Evolutionary conservation across 371 early-diverging fungal genomes (phyloP).

Genomic region (Gilbertella persicaria): DNA sequence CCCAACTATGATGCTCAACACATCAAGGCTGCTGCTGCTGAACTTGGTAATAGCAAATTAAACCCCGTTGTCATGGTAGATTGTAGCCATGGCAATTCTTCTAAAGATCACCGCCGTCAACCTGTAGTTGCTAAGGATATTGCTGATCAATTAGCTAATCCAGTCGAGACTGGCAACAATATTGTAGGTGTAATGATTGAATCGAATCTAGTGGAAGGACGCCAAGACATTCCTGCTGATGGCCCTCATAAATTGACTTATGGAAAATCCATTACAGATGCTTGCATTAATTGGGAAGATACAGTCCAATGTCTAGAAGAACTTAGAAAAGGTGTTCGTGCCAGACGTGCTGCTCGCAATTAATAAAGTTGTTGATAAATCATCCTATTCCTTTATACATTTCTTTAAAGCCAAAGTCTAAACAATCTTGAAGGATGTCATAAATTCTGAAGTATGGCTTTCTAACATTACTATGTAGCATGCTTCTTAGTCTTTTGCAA

Average conservation of each 20-base stretch:
- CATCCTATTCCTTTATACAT: too few species aligned
- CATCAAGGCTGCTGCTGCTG: constrained; percentile 56
- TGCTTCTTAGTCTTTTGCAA: too few species aligned
- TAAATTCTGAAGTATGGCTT: too few species aligned
- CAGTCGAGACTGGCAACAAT: constrained; percentile 47
- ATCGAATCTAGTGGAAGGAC: constrained; percentile 74
- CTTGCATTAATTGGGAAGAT: constrained; percentile 78
- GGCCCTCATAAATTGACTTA: constrained; percentile 61
- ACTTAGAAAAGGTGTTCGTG: constrained; percentile 66
- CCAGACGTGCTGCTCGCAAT: constrained; percentile 50
- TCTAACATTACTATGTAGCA: too few species aligned
- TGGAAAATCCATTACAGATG: constrained; percentile 79
- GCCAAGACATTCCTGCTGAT: constrained; percentile 63
- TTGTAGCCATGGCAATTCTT: constrained; percentile 89
- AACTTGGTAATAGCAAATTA: constrained; percentile 65
- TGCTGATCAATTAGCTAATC: constrained; percentile 38
- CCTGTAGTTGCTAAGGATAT: constrained; percentile 75
- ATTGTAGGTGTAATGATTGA: constrained; percentile 86
- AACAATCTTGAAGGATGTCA: too few species aligned
- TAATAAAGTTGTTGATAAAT: background rate
- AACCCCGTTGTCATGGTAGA: constrained; percentile 82
- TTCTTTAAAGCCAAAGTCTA: too few species aligned
- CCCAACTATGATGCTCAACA: constrained; percentile 83
- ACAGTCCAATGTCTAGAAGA: constrained; percentile 64
- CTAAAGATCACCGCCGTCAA: constrained; percentile 79